Evolutionary conservation across 1,139 yeast species (phyloP).

Genomic region (Hansenula anomala): DNA sequence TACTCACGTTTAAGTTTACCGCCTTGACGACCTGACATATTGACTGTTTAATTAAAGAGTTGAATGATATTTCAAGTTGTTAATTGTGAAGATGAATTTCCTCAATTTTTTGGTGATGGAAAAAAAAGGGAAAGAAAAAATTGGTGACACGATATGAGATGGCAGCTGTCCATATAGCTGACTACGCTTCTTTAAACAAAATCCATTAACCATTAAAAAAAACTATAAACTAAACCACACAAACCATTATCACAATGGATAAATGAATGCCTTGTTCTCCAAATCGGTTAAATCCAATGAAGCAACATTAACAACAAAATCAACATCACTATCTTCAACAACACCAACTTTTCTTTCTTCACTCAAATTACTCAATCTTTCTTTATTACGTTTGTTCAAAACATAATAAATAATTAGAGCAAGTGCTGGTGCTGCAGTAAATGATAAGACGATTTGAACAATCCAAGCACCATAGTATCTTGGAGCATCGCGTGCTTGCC

Average conservation of each 20-base stretch:
- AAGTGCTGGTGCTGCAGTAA: constrained; percentile 35
- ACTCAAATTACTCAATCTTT: constrained; percentile 23
- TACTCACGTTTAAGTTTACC: constrained; percentile 43
- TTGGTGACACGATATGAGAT: background rate
- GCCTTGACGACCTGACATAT: constrained; percentile 78
- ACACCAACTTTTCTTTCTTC: constrained; percentile 15
- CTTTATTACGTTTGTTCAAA: constrained; percentile 32
- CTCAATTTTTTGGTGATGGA: background rate
- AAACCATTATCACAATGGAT: too few species aligned
- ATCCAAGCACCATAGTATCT: constrained; percentile 46
- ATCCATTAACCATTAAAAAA: too few species aligned
- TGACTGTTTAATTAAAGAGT: too few species aligned
- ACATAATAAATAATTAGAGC: constrained; percentile 35
- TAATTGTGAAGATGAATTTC: too few species aligned
- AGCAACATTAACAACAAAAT: constrained; percentile 34
- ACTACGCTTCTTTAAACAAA: too few species aligned
- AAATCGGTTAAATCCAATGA: constrained; percentile 43
- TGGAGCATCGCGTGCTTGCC: constrained; percentile 39
- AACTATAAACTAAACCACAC: too few species aligned
- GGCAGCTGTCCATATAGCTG: too few species aligned
- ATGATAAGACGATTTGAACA: constrained; percentile 46
- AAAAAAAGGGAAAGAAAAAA: background rate
- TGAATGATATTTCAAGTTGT: too few species aligned
- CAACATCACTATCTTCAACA: constrained; percentile 16
- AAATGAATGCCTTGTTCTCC: constrained; percentile 41